Conservation (phyloP, 2,329 filamentous ascomycete genomes). For the Monosporascus sp. region DNA sequence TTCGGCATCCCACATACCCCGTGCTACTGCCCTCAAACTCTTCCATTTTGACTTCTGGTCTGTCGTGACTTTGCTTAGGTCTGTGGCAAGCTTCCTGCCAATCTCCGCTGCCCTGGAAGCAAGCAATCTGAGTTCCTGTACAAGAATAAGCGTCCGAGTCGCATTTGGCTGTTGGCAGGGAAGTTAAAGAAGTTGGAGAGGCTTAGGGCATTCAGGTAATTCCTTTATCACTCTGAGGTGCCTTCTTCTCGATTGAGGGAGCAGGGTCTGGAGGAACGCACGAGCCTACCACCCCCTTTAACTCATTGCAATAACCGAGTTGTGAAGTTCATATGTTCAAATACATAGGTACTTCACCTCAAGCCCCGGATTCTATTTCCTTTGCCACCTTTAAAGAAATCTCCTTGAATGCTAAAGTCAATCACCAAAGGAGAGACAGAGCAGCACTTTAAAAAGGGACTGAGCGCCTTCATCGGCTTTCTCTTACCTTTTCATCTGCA, state of each 20-base stretch:
- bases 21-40: conserved; percentile 6
- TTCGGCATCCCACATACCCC: conserved; percentile 11
- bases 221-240: neutral
- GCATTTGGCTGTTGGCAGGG: neutral
- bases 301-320: too few species aligned
- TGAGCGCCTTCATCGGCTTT: neutral
- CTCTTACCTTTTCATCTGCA: conserved; percentile 8
- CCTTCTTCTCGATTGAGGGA: neutral
- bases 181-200: neutral
- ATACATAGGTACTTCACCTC: too few species aligned
- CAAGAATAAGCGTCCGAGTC: neutral
- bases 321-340: too few species aligned
- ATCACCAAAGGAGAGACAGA: neutral
- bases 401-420: neutral
- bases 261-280: neutral
- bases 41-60: conserved; percentile 13
- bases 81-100: conserved; percentile 10
- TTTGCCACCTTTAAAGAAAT: too few species aligned
- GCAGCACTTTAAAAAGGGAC: neutral
- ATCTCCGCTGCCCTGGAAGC: conserved; percentile 11
- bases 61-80: conserved; percentile 4
- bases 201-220: neutral
- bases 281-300: neutral
- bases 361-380: too few species aligned
- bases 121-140: conserved; percentile 9